phyloP scores from a whole-genome alignment of 495 filamentous ascomycete genomes.

The Rostrohypoxylon terebratum region DNA sequence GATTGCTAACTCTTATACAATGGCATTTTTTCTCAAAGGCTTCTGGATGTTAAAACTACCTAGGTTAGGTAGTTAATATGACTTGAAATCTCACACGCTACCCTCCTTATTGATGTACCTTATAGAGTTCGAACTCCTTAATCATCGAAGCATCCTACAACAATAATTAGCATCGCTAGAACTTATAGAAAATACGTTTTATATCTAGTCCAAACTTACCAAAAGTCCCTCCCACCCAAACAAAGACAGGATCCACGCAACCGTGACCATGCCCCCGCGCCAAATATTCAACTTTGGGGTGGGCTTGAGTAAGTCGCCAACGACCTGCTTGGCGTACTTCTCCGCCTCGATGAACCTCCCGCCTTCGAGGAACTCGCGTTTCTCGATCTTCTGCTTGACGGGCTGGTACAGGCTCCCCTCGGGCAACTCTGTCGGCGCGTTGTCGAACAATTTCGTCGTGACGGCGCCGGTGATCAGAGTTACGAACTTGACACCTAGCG shows the following conservation, averaged over 20 bases:
- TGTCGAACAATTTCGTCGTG: constrained; percentile 41
- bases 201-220: constrained; percentile 24
- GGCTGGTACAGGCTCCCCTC: constrained; percentile 38
- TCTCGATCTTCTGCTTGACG: constrained; percentile 32
- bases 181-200: not conserved
- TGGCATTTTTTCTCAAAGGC: no score
- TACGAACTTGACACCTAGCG: constrained; percentile 59
- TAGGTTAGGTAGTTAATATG: no score
- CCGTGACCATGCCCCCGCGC: constrained; percentile 47
- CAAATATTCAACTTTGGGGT: constrained; percentile 49
- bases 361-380: constrained; percentile 35
- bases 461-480: constrained; percentile 51
- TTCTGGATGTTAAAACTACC: no score
- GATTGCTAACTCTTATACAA: no score
- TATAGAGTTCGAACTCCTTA: not conserved
- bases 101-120: not conserved
- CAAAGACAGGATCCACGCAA: constrained; percentile 45
- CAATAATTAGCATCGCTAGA: not conserved
- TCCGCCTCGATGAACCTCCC: constrained; percentile 42
- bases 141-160: not conserved
- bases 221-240: constrained; percentile 39
- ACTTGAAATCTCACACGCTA: no score
- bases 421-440: constrained; percentile 40
- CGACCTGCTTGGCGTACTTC: constrained; percentile 48
- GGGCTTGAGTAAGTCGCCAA: constrained; percentile 44